A percentile compares a stretch with the other conserved stretches of the same genome.
Conservation (phyloP, 2,329 filamentous ascomycete genomes). For the Fusarium beomiforme region DNA sequence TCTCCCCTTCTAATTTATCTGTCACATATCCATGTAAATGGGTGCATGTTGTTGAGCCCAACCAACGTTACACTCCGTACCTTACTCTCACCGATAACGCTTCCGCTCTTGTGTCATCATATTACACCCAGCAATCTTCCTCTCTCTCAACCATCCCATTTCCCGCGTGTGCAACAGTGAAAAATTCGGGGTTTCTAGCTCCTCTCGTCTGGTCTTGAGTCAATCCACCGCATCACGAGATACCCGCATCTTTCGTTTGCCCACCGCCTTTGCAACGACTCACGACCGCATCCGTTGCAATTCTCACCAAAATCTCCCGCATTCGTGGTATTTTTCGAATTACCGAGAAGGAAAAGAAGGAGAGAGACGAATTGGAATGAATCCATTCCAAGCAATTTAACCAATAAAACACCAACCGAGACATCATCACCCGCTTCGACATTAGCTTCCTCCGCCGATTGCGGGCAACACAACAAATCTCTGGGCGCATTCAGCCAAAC, state of each 20-base stretch:
- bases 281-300: slow-evolving; percentile 27
- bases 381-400: background rate
- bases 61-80: slow-evolving; percentile 25
- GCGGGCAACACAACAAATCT: background rate
- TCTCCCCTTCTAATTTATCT: slow-evolving; percentile 14
- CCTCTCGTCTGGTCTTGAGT: background rate
- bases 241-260: slow-evolving; percentile 12
- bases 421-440: slow-evolving; percentile 12
- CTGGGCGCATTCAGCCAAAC: slow-evolving; percentile 17
- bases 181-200: background rate
- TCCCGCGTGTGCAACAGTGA: background rate
- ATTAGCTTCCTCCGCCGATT: slow-evolving; percentile 12
- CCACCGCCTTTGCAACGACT: slow-evolving; percentile 31
- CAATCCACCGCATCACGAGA: slow-evolving; percentile 30
- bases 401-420: slow-evolving; percentile 20
- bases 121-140: background rate
- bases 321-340: background rate
- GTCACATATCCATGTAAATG: slow-evolving; percentile 22
- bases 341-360: slow-evolving; percentile 30
- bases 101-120: slow-evolving; percentile 11
- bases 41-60: slow-evolving; percentile 20
- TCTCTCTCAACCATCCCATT: background rate
- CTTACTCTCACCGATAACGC: slow-evolving; percentile 3
- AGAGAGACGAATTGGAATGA: slow-evolving; percentile 3
- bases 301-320: background rate